Evolutionary conservation across 441 rosid species (phyloP), one percentile per base, ranked within the genome.

Genomic region (Isatis lusitanica): DNA sequence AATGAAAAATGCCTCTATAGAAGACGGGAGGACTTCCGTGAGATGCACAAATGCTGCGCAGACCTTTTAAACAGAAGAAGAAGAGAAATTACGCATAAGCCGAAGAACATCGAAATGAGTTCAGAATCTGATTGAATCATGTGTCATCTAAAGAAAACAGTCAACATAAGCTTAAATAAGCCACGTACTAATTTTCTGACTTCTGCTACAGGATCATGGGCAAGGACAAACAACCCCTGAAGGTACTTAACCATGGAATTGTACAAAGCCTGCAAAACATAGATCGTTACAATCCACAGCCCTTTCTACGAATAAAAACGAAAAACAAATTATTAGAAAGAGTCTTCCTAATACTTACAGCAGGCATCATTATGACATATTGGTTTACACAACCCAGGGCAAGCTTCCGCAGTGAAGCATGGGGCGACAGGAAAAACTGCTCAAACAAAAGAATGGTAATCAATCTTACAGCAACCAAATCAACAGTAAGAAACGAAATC

Each of bases 381-480:
- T 93, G 92, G 84, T 96, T 93, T 71, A 96, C 92, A 50, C 93
- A 93, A 70, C 90, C 93, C 83, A 96, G 75, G 62, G 99, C 86
- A 75, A 90, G 92, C 84, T 88, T 96, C 79, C 91, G 87, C 70
- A 96, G 76, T 21, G 92, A 85, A 67, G 90, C 61, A 79, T 96
- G 97, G n/a, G 98, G 89, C 6, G 99, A 96, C 82, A 84, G 99
- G 78, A 96, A 96, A 82, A 96, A 82, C 99, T 96, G 97, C 42
- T 77, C 71, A 82, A 31, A 70, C 44, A 57, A 74, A 69, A 47
- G 62, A 46, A 57, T 5, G 36, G 53, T 50, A 56, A 48, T 63
- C 50, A 73, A 51, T 59, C 51, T 42, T n/a, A 60, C 21, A 3
- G 21, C 26, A 67, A 68, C 68, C 30, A 52, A 68, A 8, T 52